A percentile compares a stretch with the other conserved stretches of the same genome.
These are phyloP conservation scores for Laetiporus sulphureus DNA, from an alignment of 1,284 basidiomycete species.

Conservation along the genomic window DNA sequence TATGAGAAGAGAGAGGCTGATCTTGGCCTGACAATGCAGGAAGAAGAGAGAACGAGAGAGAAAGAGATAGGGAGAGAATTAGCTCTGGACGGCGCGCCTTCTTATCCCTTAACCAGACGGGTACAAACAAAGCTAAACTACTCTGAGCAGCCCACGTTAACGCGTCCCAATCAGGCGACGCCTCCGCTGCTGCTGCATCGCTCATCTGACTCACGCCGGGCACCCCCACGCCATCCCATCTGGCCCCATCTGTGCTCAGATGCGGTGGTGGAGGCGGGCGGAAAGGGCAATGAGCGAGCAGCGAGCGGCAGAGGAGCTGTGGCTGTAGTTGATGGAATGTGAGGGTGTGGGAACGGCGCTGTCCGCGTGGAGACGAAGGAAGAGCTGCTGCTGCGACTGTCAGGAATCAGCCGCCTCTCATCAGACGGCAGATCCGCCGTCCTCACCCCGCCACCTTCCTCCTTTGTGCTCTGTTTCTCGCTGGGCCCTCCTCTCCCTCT, in stretches of 20 bases:
- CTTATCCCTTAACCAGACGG: conserved; percentile 48
- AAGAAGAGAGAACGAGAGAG: conserved; percentile 28
- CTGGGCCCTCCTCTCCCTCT: too few relatives aligned
- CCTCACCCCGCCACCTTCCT: neutral
- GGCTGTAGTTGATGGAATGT: neutral
- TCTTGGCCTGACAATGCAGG: conserved; percentile 19
- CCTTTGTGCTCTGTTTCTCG: too few relatives aligned
- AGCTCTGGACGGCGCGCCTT: conserved; percentile 28
- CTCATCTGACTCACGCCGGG: neutral
- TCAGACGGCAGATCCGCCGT: neutral
- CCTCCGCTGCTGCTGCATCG: conserved; percentile 16
- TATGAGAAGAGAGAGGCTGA: conserved; percentile 24
- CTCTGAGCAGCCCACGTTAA: conserved; percentile 22
- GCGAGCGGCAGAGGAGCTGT: neutral
- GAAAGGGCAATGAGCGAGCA: neutral
- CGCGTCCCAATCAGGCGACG: conserved; percentile 15
- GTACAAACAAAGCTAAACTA: conserved; percentile 34
- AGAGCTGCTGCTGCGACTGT: conserved; percentile 15
- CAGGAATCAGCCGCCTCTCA: too few relatives aligned
- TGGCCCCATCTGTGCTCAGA: neutral
- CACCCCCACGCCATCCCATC: neutral
- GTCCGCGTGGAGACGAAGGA: conserved; percentile 20
- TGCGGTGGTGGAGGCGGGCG: neutral
- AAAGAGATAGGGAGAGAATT: conserved; percentile 27
- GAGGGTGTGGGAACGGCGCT: conserved; percentile 15